A percentile compares a stretch with the other conserved stretches of the same genome.
phyloP scores from a whole-genome alignment of 1,284 basidiomycete species.

The Ceratobasidium sp. region DNA sequence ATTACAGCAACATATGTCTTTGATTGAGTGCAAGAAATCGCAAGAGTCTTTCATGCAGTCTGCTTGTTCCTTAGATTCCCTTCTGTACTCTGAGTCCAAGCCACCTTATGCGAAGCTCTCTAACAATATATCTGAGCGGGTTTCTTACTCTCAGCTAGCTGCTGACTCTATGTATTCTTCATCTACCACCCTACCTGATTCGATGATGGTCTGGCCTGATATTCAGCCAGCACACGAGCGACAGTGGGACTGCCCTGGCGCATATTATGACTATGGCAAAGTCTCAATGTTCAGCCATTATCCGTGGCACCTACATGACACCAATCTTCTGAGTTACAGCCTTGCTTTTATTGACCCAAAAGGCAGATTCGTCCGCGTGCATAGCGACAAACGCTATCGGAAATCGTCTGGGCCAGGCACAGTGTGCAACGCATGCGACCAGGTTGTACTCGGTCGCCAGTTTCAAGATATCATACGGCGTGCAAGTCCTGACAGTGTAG shows the following conservation, averaged over 20 bases:
- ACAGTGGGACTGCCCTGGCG: background rate
- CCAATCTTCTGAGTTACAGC: background rate
- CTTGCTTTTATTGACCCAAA: background rate
- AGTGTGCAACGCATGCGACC: background rate
- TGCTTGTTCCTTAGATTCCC: no score
- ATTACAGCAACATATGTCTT: slow-evolving; percentile 6
- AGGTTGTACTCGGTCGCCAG: background rate
- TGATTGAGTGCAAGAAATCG: background rate
- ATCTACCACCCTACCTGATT: no score
- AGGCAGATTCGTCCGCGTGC: background rate
- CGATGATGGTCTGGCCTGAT: no score
- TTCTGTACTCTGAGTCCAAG: no score
- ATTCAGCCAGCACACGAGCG: no score
- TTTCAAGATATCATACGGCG: background rate
- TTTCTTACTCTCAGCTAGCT: background rate
- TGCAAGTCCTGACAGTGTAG: background rate
- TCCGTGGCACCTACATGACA: slow-evolving; percentile 6
- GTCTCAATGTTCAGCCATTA: slow-evolving; percentile 11
- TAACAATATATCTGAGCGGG: background rate
- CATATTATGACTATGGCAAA: background rate
- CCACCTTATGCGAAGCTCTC: background rate
- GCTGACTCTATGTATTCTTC: background rate
- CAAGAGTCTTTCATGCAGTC: background rate
- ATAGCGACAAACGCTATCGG: background rate
- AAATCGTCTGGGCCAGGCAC: background rate